Evolutionary conservation across 1,284 basidiomycete genomes (phyloP), one percentile per base, ranked within the genome.

Genomic region (Apiotrichum montevideense): DNA sequence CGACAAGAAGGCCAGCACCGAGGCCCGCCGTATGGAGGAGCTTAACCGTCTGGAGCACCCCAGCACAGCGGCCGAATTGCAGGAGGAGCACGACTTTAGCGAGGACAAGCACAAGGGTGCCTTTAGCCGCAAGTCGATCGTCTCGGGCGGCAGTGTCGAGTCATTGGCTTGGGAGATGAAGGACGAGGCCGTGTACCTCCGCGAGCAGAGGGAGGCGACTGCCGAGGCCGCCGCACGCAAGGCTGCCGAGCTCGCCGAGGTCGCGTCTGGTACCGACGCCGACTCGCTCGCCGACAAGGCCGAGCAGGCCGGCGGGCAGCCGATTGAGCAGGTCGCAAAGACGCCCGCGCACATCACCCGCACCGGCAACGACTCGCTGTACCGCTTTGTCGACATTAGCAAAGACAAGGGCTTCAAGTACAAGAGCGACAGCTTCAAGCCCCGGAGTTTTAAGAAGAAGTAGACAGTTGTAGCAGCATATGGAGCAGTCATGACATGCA

Each of bases 151-250:
- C n/a, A 39, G 14, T 51, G 51, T 72, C 32, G 69, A 74, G 52
- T 53, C 63, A 15, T 67, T 65, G 32, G 70, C 66, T 3, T 77
- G 71, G 70, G 74, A 76, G 59, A 74, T 71, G 61, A 54, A 70
- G 45, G 45, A 39, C 51, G 60, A 62, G 56, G 66, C 67, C n/a
- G 59, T 62, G 33, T 61, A 66, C 8, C 55, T 62, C 1, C 59
- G 61, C 35, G 54, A 59, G 37, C 35, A 44, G 21, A 51, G 40
- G 44, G 61, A 49, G 4, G 58, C 37, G n/a, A 58, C 62, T 50
- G 63, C 59, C 8, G 35, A 42, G 6, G 11, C 15, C 32, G 48
- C 33, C 15, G 37, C 37, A 5, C 29, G 45, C 15, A 54, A 54
- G 52, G 45, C 45, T n/a, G 47, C 47, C 29, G 52, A 55, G 40